phyloP scores from a whole-genome alignment of 1,284 basidiomycete genomes.

The Marasmius fiardii region DNA sequence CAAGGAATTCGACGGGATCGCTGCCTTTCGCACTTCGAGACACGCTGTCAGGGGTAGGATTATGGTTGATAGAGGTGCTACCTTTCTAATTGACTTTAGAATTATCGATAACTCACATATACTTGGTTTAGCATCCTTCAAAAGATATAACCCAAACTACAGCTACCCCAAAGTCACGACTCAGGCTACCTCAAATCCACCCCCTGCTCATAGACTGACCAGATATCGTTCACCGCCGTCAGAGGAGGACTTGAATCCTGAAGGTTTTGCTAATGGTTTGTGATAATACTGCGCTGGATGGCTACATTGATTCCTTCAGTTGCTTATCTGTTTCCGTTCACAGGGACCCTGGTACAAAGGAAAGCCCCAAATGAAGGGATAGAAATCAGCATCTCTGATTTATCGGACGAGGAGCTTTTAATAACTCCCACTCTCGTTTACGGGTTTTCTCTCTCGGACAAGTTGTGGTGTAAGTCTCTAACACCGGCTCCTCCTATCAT shows the following conservation, averaged over 20 bases:
- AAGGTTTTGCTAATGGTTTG: not conserved
- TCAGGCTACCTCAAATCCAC: too few species aligned
- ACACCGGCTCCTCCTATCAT: not conserved
- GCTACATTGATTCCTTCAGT: too few species aligned
- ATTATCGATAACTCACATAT: too few species aligned
- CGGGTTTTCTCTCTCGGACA: conserved; percentile 57
- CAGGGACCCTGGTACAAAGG: conserved; percentile 21
- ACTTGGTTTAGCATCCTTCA: conserved; percentile 38
- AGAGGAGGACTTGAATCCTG: not conserved
- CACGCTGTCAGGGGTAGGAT: conserved; percentile 40
- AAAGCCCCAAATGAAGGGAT: conserved; percentile 21
- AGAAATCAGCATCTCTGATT: conserved; percentile 25
- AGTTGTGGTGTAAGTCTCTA: conserved; percentile 50
- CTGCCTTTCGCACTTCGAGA: conserved; percentile 28
- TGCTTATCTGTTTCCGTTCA: too few species aligned
- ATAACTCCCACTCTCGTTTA: conserved; percentile 52
- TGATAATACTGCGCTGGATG: too few species aligned
- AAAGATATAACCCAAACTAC: conserved; percentile 45
- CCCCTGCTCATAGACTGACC: conserved; percentile 15
- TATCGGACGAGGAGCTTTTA: conserved; percentile 51
- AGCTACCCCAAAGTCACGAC: conserved; percentile 39
- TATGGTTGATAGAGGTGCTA: conserved; percentile 53
- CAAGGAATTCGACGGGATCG: conserved; percentile 50
- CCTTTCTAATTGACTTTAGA: not conserved
- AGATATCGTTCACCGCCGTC: conserved; percentile 3